Evolutionary conservation across 2,329 filamentous ascomycete species (phyloP), one percentile per base, ranked within the genome.

Genomic region (Botrytis porri): DNA sequence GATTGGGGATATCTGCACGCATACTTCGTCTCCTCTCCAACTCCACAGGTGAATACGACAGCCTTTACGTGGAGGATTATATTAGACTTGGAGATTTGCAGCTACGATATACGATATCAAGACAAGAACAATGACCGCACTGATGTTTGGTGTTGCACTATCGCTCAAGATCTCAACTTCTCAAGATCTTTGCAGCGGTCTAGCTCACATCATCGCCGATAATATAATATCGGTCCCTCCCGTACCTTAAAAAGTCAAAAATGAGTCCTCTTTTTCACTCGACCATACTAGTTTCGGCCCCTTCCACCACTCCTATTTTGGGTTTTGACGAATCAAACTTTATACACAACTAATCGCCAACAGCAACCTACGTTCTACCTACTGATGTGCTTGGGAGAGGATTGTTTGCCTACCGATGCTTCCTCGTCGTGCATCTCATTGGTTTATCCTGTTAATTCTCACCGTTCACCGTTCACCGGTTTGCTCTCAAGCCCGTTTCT

Each of bases 1-100:
- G 43, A 37, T 37, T 45, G 25, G 43, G 35, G 25, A 51, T n/a
- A n/a, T 43, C 45, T 7, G 63, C 62, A 65, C 20, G 29, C 41
- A 65, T 22, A 48, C n/a, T 48, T 29, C 14, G 1, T 66, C 62
- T 65, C 62, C 32, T 20, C 41, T 48, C 29, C 48, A 25, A 45
- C 37, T 66, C 63, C 63, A 66, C 63, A 66, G 37, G 25, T 37
- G 22, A 66, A 66, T 66, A 66, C 43, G 63, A 51, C 32, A 35
- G 4, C 43, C 63, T 51, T 66, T n/a, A 48, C 62, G 43, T 35
- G 22, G 29, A 65, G 25, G 62, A 35, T 63, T 32, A 29, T 18
- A 63, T 63, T 43, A 29, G n/a, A 45, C 39, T 43, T 63, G 61
- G n/a, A 43, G 20, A 45, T 20, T 32, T 43, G 61, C 61, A 43